Conservation (phyloP, 2,329 filamentous ascomycete species). For the Sporothrix brasiliensis region DNA sequence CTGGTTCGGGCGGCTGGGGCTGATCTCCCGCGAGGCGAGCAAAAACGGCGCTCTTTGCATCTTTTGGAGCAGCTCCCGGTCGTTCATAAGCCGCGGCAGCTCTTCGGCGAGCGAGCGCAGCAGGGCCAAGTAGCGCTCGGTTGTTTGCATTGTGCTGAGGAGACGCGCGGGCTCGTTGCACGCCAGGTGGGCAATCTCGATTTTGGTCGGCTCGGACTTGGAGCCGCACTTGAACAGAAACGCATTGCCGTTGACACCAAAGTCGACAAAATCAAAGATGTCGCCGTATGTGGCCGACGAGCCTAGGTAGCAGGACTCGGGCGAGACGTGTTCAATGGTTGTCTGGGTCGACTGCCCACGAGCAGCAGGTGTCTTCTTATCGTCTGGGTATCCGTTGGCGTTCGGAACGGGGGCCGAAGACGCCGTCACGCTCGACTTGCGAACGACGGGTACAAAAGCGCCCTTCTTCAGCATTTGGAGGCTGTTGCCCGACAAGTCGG, state of each 20-base stretch:
- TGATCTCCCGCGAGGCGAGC: constrained; percentile 77
- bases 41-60: constrained; percentile 78
- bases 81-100: constrained; percentile 68
- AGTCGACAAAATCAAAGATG: constrained; percentile 97
- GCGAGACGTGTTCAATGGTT: constrained; percentile 61
- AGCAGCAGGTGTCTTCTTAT: constrained; percentile 35
- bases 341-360: constrained; percentile 20
- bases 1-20: constrained; percentile 38
- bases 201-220: constrained; percentile 84
- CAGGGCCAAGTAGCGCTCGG: constrained; percentile 84
- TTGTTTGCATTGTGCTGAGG: constrained; percentile 74
- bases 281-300: constrained; percentile 71
- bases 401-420: not conserved
- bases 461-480: constrained; percentile 64
- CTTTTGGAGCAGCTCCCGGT: constrained; percentile 74
- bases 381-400: constrained; percentile 37
- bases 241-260: constrained; percentile 81
- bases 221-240: constrained; percentile 89
- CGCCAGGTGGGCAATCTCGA: constrained; percentile 82
- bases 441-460: constrained; percentile 69
- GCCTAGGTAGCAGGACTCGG: constrained; percentile 79
- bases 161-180: constrained; percentile 81
- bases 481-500: constrained; percentile 68
- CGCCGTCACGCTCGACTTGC: constrained; percentile 33
- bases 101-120: constrained; percentile 80